Base-by-base conservation (phyloP, 2,329 filamentous ascomycete species). In the Fusarium pseudonygamai region DNA sequence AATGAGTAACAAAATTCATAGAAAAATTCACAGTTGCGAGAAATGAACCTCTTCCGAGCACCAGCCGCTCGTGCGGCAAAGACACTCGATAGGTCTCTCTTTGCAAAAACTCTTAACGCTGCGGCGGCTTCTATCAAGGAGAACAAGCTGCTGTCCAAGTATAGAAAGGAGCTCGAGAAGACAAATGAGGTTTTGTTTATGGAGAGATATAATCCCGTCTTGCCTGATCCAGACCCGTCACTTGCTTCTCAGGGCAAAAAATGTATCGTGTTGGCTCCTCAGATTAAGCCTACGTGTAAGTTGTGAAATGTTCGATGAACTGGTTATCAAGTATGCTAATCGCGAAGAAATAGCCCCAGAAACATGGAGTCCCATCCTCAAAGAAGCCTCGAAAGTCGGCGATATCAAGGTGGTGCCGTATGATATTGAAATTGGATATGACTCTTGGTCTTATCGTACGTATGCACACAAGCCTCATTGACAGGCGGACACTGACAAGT, bases 401-500 rank as follows among this genome's bases (percentile, higher is more conserved):
- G 90, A 93, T 47, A 83, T 98, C 36, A 88, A 87, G 24, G 82
- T 98, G 39, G 85, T 95, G 3, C 92, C 94, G 3, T 98, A 92
- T 81, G 87, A 93, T 69, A 83, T 98, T 64, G 84, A 89, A 40
- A 86, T 98, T 66, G 90, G 92, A 75, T 99, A 99, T 83, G 88
- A 93, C 76, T 92, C 95, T 82, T 98, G 95, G 94, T 92, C 86
- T 57, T 96, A 97, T 80, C 86, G 93, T 93, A 87, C 75, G 87
- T 80, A 65, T 22, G 26, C 18, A 30, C 46, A 30, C 18, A 34
- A 24, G 22, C 2, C 18, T 40, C 16, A 26, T 6, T 47, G 28
- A 32, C 24, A 46, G 40, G 37, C 52, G 24, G 22, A 55, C 22
- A 58, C 75, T 79, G 62, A 82, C 68, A 62, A 26, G 9, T 42